Conservation (phyloP, 2,329 filamentous ascomycete genomes). For the Diaporthe australafricana region DNA sequence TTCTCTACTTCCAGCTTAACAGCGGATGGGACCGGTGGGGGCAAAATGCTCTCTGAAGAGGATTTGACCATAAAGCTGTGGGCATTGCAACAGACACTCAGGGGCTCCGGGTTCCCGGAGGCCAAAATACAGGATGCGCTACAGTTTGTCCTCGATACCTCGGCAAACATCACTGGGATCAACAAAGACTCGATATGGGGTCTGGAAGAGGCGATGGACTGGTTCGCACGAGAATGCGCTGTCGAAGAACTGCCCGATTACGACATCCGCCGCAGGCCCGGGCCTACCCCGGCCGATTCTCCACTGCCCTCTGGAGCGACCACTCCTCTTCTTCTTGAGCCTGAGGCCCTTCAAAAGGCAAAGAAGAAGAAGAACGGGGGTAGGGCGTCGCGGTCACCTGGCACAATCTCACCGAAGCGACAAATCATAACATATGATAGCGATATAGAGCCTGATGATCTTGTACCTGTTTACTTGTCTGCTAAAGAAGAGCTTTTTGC, state of each 20-base stretch:
- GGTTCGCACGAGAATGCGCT: conserved; percentile 83
- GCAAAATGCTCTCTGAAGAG: conserved; percentile 76
- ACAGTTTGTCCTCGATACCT: conserved; percentile 74
- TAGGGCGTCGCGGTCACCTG: conserved; percentile 44
- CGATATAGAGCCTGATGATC: conserved; percentile 79
- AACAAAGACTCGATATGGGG: conserved; percentile 82
- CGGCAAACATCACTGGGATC: conserved; percentile 67
- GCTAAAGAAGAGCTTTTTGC: conserved; percentile 77
- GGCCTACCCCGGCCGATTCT: conserved; percentile 57
- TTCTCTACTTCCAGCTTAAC: conserved; percentile 64
- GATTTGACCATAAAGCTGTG: conserved; percentile 84
- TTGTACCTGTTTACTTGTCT: conserved; percentile 81
- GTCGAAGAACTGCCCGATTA: conserved; percentile 79
- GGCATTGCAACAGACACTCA: conserved; percentile 82
- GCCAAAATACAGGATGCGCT: conserved; percentile 73
- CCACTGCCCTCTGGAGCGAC: conserved; percentile 62
- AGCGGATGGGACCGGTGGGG: conserved; percentile 56
- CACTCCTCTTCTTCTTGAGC: conserved; percentile 58
- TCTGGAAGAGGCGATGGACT: conserved; percentile 87
- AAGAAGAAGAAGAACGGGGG: conserved; percentile 50
- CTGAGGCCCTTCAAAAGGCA: conserved; percentile 45
- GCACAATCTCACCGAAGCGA: conserved; percentile 53
- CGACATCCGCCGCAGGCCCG: conserved; percentile 59
- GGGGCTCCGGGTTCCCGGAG: conserved; percentile 75
- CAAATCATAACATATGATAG: conserved; percentile 67